Evolutionary conservation across 176 grass and related monocot genomes (phyloP).

Genomic region (Saccharum spontaneum): DNA sequence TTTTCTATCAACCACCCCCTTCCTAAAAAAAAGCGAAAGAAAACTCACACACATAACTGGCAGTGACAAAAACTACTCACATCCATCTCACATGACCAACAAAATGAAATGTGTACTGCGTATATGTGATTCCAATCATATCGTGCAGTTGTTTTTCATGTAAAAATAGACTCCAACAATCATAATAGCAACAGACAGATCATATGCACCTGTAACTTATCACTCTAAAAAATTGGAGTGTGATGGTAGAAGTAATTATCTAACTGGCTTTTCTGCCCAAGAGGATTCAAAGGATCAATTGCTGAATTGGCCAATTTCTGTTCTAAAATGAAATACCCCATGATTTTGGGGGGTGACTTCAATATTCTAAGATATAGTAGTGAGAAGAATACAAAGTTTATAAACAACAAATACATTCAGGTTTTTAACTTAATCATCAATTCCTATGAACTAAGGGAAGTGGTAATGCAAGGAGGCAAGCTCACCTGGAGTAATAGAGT

Average conservation of each 20-base stretch:
- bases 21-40: neutral
- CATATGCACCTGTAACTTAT: conserved; percentile 4
- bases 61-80: neutral
- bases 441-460: too few species aligned
- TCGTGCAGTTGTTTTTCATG: too few species aligned
- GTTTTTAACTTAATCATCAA: too few species aligned
- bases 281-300: too few species aligned
- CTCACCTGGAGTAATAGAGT: too few species aligned
- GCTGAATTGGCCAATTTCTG: too few species aligned
- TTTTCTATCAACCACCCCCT: neutral
- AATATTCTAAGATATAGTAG: too few species aligned
- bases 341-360: too few species aligned
- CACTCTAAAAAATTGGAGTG: neutral
- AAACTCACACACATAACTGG: neutral
- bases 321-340: too few species aligned
- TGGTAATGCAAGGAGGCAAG: too few species aligned
- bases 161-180: neutral
- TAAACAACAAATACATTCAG: too few species aligned
- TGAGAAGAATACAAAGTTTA: too few species aligned
- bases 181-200: neutral
- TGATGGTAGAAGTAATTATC: neutral
- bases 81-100: neutral
- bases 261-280: neutral
- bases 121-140: neutral
- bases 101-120: neutral